Percentiles rank a stretch among this genome's conserved stretches.
Evolutionary conservation across 805 yeast species (phyloP).

Genomic region (Wickerhamomyces ciferrii): DNA sequence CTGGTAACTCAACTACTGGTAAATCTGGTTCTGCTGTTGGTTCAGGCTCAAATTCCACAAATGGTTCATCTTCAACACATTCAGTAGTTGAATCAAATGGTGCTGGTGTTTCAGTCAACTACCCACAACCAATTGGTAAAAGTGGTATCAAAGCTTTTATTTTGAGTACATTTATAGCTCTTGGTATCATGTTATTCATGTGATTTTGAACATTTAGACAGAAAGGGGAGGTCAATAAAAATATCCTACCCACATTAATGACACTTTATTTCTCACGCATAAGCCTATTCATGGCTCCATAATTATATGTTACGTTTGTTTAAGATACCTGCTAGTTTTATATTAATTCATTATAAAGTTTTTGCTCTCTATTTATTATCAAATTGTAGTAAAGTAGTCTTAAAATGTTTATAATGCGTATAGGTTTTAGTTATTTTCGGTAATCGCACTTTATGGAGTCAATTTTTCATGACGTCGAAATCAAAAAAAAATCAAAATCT

Average conservation of each 20-base stretch:
- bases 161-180: not conserved
- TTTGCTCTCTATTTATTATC: too few species aligned
- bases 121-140: constrained; percentile 1
- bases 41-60: constrained; percentile 10
- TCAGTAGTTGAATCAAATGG: constrained; percentile 6
- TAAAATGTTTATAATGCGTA: too few species aligned
- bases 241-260: too few species aligned
- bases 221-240: too few species aligned
- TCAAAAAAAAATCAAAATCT: not conserved
- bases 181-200: not conserved
- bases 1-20: not conserved
- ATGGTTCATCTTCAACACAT: constrained; percentile 1
- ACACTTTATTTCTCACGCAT: not conserved
- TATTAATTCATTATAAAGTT: not conserved
- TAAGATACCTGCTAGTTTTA: not conserved
- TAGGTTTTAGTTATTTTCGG: too few species aligned
- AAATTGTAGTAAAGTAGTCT: too few species aligned
- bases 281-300: not conserved
- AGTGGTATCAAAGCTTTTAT: constrained; percentile 2
- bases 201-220: too few species aligned
- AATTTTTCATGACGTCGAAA: not conserved
- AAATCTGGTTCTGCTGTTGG: constrained; percentile 3
- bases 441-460: not conserved
- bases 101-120: constrained; percentile 1
- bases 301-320: not conserved